Conservation (phyloP, 148 eudicot genomes). For the Gaultheria prostrata region DNA sequence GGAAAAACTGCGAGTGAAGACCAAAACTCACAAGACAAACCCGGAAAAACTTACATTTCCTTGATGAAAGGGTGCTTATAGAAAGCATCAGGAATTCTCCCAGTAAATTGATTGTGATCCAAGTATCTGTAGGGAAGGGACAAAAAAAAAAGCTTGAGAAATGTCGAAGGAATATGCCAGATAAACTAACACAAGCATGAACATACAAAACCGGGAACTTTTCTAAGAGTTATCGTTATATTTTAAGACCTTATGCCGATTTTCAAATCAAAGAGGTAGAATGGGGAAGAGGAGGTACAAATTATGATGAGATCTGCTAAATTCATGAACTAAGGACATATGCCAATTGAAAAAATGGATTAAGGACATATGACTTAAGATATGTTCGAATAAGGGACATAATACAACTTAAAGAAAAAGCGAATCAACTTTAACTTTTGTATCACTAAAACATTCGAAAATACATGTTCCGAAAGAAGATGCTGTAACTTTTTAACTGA, state of each 20-base stretch:
- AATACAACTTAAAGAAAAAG: background rate
- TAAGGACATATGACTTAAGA: background rate
- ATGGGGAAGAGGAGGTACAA: background rate
- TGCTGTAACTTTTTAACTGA: background rate
- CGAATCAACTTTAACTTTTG: background rate
- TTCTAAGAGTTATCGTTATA: too few species aligned
- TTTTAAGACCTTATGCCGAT: background rate
- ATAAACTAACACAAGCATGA: background rate
- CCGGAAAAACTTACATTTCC: slow-evolving; percentile 60
- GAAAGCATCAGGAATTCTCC: slow-evolving; percentile 90
- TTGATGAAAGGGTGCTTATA: slow-evolving; percentile 88
- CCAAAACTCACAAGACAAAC: slow-evolving; percentile 36
- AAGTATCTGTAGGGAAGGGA: slow-evolving; percentile 51
- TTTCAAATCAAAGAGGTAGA: background rate
- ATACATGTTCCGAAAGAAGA: background rate
- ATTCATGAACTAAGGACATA: background rate
- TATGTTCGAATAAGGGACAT: background rate
- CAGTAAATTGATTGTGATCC: slow-evolving; percentile 96
- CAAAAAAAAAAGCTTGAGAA: slow-evolving; percentile 12
- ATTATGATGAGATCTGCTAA: background rate
- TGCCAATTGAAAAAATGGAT: background rate
- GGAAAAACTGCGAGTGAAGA: slow-evolving; percentile 19
- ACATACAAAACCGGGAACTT: background rate
- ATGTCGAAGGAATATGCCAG: background rate
- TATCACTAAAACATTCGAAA: background rate